Evolutionary conservation across 1,139 yeast species (phyloP).

Genomic region (Hyphopichia buzzinii): DNA sequence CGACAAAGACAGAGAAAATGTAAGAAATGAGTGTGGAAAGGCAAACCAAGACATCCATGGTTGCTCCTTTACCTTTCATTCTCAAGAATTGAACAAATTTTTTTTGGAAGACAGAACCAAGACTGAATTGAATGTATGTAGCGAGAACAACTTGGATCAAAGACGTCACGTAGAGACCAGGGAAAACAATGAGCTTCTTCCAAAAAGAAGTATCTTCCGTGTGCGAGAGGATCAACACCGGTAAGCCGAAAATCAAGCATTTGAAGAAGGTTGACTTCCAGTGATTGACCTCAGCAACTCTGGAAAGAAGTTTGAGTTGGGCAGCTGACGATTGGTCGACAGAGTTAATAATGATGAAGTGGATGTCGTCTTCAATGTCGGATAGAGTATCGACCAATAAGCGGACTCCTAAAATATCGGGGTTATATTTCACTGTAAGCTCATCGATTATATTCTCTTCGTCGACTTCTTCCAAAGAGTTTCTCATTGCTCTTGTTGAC

Average conservation of each 20-base stretch:
- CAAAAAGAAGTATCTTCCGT: conserved; percentile 36
- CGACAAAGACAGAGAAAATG: conserved; percentile 65
- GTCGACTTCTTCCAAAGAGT: conserved; percentile 11
- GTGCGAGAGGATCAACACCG: conserved; percentile 60
- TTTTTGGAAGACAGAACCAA: conserved; percentile 62
- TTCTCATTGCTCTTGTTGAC: conserved; percentile 12
- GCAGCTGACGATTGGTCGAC: conserved; percentile 48
- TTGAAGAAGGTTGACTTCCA: conserved; percentile 62
- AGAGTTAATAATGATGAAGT: conserved; percentile 43
- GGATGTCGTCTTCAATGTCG: conserved; percentile 21
- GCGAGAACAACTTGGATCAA: conserved; percentile 62
- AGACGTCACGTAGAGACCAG: conserved; percentile 59
- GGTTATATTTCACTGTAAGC: conserved; percentile 46
- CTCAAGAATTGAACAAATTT: conserved; percentile 65
- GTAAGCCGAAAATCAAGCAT: conserved; percentile 56
- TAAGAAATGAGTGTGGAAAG: conserved; percentile 81
- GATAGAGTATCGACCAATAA: conserved; percentile 47
- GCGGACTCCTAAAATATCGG: conserved; percentile 53
- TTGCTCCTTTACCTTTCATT: conserved; percentile 65
- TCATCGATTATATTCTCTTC: conserved; percentile 23
- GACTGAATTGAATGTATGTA: conserved; percentile 64
- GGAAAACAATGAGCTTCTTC: conserved; percentile 29
- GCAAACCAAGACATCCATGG: conserved; percentile 91
- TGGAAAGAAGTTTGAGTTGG: conserved; percentile 68
- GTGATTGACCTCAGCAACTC: conserved; percentile 65